A percentile compares a stretch with the other conserved stretches of the same genome.
Conservation (phyloP, 2,329 filamentous ascomycete genomes). For the Shiraia bambusicola region DNA sequence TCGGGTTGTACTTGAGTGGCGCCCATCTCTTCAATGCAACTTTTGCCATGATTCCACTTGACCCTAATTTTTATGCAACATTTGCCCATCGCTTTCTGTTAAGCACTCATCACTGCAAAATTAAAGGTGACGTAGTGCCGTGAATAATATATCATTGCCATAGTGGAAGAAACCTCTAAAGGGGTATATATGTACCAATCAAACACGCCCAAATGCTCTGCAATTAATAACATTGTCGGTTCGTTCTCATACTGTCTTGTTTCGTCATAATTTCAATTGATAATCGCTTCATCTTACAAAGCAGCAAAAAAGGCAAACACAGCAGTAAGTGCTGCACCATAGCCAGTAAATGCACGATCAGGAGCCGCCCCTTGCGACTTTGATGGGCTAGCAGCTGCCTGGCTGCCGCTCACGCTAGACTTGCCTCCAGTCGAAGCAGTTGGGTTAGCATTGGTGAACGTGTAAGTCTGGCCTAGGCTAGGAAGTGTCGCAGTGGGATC, state of each 20-base stretch:
- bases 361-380: constrained; percentile 23
- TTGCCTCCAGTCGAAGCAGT: constrained; percentile 10
- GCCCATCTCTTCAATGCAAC: constrained; percentile 54
- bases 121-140: too few species aligned
- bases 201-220: constrained; percentile 1
- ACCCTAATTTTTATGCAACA: background rate
- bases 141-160: background rate
- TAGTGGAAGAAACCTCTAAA: constrained; percentile 1
- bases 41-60: constrained; percentile 12
- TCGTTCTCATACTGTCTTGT: background rate
- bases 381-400: constrained; percentile 2
- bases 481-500: constrained; percentile 70
- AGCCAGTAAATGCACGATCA: constrained; percentile 24
- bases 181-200: constrained; percentile 18
- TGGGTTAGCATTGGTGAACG: constrained; percentile 10
- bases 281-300: constrained; percentile 13
- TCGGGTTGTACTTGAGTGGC: constrained; percentile 85
- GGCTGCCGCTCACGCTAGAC: background rate
- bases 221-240: background rate
- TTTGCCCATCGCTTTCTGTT: too few species aligned
- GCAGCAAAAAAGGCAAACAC: constrained; percentile 28
- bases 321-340: constrained; percentile 19
- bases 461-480: constrained; percentile 56
- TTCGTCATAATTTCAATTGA: background rate
- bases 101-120: too few species aligned